A percentile compares a stretch with the other conserved stretches of the same genome.
phyloP scores from a whole-genome alignment of 257 asterid genomes.

The Penstemon davidsonii region DNA sequence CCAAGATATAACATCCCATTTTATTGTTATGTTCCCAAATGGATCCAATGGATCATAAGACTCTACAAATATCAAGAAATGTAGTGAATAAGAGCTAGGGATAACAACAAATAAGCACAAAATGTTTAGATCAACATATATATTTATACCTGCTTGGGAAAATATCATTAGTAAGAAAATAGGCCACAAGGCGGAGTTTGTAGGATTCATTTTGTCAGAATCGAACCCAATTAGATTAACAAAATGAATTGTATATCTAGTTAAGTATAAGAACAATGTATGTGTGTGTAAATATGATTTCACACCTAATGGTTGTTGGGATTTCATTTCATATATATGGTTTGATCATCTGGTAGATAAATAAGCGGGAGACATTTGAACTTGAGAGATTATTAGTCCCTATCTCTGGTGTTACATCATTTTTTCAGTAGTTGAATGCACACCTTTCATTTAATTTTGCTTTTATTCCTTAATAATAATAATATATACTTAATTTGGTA shows the following conservation, averaged over 20 bases:
- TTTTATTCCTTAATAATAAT: too few relatives aligned
- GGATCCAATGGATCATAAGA: constrained; percentile 86
- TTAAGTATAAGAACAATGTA: constrained; percentile 16
- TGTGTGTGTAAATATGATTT: constrained; percentile 13
- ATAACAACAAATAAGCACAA: not conserved
- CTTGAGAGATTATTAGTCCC: constrained; percentile 35
- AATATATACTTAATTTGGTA: too few relatives aligned
- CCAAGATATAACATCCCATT: constrained; percentile 84
- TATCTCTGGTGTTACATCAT: constrained; percentile 37
- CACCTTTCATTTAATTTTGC: not conserved
- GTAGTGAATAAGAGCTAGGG: not conserved
- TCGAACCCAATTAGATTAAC: constrained; percentile 17
- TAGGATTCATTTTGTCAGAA: constrained; percentile 18
- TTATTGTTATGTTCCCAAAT: constrained; percentile 74
- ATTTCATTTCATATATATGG: constrained; percentile 3
- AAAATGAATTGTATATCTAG: not conserved
- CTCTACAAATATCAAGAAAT: constrained; percentile 31
- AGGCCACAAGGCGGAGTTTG: constrained; percentile 31
- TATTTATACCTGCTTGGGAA: constrained; percentile 42
- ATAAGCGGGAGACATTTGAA: constrained; percentile 40
- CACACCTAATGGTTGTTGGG: constrained; percentile 56
- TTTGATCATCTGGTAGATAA: constrained; percentile 17
- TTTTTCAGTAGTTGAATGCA: not conserved
- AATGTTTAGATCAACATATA: not conserved
- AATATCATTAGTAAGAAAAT: constrained; percentile 35